A percentile compares a stretch with the other conserved stretches of the same genome.
Conservation (phyloP, 371 early-diverging fungal genomes). For the Saksenaea vasiformis region DNA sequence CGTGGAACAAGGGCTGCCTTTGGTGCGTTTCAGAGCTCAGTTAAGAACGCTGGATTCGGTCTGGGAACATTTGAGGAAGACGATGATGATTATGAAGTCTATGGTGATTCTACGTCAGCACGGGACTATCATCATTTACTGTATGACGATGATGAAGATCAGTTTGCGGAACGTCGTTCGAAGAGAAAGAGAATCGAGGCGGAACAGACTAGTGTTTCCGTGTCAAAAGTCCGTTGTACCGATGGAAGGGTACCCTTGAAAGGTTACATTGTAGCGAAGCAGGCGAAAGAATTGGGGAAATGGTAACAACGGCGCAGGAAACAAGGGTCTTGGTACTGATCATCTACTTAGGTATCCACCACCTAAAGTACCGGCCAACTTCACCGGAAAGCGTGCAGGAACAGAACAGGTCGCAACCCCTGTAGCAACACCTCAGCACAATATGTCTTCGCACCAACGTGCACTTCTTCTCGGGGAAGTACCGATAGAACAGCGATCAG, state of each 20-base stretch:
- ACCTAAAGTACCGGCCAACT: conserved; percentile 59
- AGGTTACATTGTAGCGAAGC: conserved; percentile 56
- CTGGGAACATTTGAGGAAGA: conserved; percentile 56
- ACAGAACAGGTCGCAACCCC: neutral
- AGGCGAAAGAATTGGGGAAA: conserved; percentile 44
- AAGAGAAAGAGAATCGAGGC: conserved; percentile 16
- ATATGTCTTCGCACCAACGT: conserved; percentile 66
- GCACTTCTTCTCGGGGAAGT: conserved; percentile 73
- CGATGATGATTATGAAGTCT: conserved; percentile 54
- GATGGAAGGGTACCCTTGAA: conserved; percentile 65
- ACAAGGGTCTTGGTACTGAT: neutral
- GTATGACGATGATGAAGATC: conserved; percentile 42
- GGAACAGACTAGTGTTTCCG: conserved; percentile 2
- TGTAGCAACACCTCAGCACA: conserved; percentile 17
- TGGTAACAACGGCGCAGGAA: conserved; percentile 40
- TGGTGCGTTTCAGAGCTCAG: conserved; percentile 21
- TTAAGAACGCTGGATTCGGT: conserved; percentile 30
- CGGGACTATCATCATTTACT: conserved; percentile 37
- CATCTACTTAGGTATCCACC: conserved; percentile 45
- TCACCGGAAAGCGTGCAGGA: conserved; percentile 47
- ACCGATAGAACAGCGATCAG: conserved; percentile 69
- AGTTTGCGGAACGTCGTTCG: conserved; percentile 9
- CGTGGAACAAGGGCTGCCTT: conserved; percentile 31
- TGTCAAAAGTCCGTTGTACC: conserved; percentile 22
- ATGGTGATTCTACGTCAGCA: conserved; percentile 18